phyloP scores from a whole-genome alignment of 768 basidiomycete genomes.

The Dacryopinax primogenitus region DNA sequence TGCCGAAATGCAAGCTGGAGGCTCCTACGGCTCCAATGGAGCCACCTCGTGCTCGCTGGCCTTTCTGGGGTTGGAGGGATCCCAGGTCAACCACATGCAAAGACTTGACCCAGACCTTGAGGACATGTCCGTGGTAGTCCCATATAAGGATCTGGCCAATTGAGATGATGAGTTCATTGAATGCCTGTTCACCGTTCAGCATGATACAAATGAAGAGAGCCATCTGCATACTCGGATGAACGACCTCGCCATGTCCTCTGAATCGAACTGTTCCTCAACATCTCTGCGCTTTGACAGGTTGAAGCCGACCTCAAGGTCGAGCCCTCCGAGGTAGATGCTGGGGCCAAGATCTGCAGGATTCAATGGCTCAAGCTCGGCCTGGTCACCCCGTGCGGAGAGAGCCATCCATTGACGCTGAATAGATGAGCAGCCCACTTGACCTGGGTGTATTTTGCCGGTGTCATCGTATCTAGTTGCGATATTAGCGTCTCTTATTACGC shows the following conservation, averaged over 20 bases:
- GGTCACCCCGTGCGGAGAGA: constrained; percentile 64
- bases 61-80: constrained; percentile 43
- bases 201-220: neutral
- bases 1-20: constrained; percentile 37
- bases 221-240: constrained; percentile 37
- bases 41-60: constrained; percentile 20
- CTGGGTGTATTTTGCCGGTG: constrained; percentile 53
- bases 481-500: neutral
- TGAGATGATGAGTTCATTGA: constrained; percentile 57
- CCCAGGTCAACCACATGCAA: constrained; percentile 46
- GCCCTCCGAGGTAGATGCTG: constrained; percentile 51
- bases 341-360: constrained; percentile 28
- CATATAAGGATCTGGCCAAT: constrained; percentile 61
- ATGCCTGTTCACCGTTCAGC: constrained; percentile 36
- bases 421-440: constrained; percentile 61
- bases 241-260: constrained; percentile 69
- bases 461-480: constrained; percentile 52
- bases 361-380: constrained; percentile 55
- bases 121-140: constrained; percentile 75
- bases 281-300: constrained; percentile 36
- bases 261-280: constrained; percentile 58
- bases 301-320: constrained; percentile 73
- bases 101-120: constrained; percentile 56
- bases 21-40: neutral
- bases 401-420: constrained; percentile 83